These are phyloP conservation scores for Aquilaria yunnanensis DNA, from an alignment of 345 rosid genomes.

Conservation along the genomic window DNA sequence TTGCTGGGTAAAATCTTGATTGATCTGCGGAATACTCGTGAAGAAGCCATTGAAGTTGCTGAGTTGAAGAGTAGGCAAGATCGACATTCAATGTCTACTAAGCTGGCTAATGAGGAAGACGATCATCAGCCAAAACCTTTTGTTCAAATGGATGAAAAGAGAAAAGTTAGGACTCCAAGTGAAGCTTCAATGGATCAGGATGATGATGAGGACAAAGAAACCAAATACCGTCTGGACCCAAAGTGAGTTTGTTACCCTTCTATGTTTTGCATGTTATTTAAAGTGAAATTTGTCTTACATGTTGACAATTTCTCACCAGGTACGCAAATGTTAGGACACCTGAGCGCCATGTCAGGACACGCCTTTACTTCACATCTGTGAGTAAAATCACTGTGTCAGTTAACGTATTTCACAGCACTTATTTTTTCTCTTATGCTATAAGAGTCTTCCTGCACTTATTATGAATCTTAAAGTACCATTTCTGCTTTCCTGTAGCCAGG, in stretches of 20 bases:
- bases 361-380: conserved; percentile 98
- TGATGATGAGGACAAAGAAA: conserved; percentile 92
- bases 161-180: conserved; percentile 46
- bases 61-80: conserved; percentile 77
- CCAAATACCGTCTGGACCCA: conserved; percentile 95
- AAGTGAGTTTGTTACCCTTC: conserved; percentile 34
- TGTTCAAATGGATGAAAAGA: conserved; percentile 48
- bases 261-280: conserved; percentile 3
- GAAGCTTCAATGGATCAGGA: conserved; percentile 67
- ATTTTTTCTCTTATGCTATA: too few relatives aligned
- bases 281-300: not conserved
- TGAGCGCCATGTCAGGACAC: conserved; percentile 94
- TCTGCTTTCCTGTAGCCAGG: too few relatives aligned
- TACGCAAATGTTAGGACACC: conserved; percentile 99
- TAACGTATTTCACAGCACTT: too few relatives aligned
- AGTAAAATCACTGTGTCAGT: conserved; percentile 21
- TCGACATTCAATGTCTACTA: conserved; percentile 33
- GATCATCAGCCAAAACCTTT: conserved; percentile 46
- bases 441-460: too few relatives aligned
- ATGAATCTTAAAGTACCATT: too few relatives aligned
- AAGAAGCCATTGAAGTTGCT: conserved; percentile 93
- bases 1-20: conserved; percentile 94
- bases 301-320: conserved; percentile 29
- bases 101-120: conserved; percentile 43
- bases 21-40: conserved; percentile 94